These are phyloP conservation scores for Psidium friedrichsthalianum DNA, from an alignment of 345 rosid species.

Conservation along the genomic window DNA sequence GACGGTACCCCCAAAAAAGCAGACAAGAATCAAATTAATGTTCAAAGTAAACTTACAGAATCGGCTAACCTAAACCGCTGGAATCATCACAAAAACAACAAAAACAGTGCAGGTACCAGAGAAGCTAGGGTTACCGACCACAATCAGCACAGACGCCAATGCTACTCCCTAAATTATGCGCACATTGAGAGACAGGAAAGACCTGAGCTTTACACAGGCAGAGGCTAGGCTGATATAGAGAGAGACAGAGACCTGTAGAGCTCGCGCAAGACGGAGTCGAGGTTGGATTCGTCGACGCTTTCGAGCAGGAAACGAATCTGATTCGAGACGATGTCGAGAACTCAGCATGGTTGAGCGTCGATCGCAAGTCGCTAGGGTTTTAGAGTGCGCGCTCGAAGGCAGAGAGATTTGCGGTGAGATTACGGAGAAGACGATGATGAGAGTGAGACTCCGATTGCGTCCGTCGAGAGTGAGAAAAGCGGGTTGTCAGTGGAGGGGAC, in stretches of 20 bases:
- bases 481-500: too few species aligned
- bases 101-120: not conserved
- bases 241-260: constrained; percentile 37
- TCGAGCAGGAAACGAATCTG: constrained; percentile 69
- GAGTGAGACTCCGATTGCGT: not conserved
- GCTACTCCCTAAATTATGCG: not conserved
- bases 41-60: not conserved
- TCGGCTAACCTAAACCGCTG: not conserved
- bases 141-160: not conserved
- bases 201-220: not conserved
- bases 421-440: not conserved
- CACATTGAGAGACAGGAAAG: not conserved
- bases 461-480: too few species aligned
- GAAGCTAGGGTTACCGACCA: not conserved
- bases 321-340: constrained; percentile 32
- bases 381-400: not conserved
- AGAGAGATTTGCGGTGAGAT: not conserved
- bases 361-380: not conserved
- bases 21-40: not conserved
- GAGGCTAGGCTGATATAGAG: not conserved
- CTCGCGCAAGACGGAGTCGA: constrained; percentile 44
- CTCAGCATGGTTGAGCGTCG: constrained; percentile 25
- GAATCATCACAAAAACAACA: not conserved
- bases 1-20: not conserved
- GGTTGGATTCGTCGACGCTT: constrained; percentile 43